Evolutionary conservation across 2,329 filamentous ascomycete genomes (phyloP).

Genomic region (Aspergillus chevalieri): DNA sequence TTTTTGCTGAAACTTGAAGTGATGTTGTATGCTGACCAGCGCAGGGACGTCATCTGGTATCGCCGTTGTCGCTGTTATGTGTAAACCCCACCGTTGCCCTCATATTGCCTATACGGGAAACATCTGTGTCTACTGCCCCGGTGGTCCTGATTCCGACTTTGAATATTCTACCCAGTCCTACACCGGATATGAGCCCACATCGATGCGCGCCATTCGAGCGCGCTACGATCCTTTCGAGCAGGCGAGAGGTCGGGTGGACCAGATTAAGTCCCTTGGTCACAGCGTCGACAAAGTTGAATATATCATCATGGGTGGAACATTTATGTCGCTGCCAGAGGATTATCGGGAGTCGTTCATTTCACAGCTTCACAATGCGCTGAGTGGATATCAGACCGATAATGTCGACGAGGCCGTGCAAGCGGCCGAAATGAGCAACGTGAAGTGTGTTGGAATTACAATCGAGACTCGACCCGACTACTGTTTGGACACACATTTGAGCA

Average conservation of each 20-base stretch:
- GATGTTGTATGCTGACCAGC: conserved; percentile 10
- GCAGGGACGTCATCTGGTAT: conserved; percentile 89
- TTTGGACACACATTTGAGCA: conserved; percentile 85
- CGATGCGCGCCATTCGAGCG: conserved; percentile 94
- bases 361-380: conserved; percentile 92
- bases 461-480: conserved; percentile 97
- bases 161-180: conserved; percentile 99
- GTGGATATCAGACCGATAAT: conserved; percentile 87
- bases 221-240: conserved; percentile 98
- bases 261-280: conserved; percentile 91
- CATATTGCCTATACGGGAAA: conserved; percentile 98
- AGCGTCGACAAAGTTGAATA: conserved; percentile 99
- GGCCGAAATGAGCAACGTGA: conserved; percentile 92
- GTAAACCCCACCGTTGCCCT: conserved; percentile 94
- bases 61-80: conserved; percentile 98
- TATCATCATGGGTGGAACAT: conserved; percentile 99
- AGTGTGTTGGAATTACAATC: conserved; percentile 97
- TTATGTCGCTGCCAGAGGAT: conserved; percentile 87
- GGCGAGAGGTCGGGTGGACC: conserved; percentile 88
- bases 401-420: conserved; percentile 94
- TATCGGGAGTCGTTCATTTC: conserved; percentile 93
- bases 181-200: conserved; percentile 96
- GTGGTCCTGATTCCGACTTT: conserved; percentile 95
- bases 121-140: conserved; percentile 97
- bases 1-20: conserved; percentile 7